These are phyloP conservation scores for Isoetes taiwanensis DNA, from an alignment of 75 land plant species.

Conservation along the genomic window DNA sequence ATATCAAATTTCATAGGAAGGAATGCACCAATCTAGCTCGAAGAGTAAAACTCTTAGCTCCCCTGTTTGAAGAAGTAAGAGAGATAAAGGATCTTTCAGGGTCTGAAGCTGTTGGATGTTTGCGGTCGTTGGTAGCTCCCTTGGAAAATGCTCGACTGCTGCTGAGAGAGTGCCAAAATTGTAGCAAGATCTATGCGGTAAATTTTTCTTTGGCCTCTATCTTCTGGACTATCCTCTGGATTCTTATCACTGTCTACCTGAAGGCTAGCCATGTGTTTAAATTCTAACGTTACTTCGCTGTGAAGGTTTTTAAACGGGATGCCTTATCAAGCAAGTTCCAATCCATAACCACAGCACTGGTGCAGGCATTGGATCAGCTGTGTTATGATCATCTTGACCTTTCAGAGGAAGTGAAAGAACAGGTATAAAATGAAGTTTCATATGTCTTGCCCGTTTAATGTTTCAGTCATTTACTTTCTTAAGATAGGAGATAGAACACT, in stretches of 20 bases:
- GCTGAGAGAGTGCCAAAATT: background rate
- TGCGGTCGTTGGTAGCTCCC: background rate
- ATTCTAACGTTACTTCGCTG: no score
- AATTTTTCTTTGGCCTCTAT: no score
- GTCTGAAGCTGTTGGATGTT: background rate
- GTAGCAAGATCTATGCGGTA: slow-evolving; percentile 1
- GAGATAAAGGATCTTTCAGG: background rate
- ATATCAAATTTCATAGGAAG: slow-evolving; percentile 2
- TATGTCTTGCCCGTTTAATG: no score
- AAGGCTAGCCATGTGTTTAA: no score
- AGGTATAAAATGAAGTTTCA: no score
- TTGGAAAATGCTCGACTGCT: background rate
- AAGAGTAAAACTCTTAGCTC: background rate
- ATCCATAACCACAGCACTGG: background rate
- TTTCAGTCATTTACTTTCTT: no score
- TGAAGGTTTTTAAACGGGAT: background rate
- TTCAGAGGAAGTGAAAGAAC: slow-evolving; percentile 1
- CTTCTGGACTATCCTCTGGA: no score
- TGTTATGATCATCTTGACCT: background rate
- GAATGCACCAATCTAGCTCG: slow-evolving; percentile 3
- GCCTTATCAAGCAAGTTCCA: background rate
- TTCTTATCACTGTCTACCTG: no score
- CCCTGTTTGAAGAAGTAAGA: background rate
- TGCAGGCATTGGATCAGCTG: background rate
- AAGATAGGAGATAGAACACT: no score